Base-by-base conservation (phyloP, 805 yeast genomes). In the Tetrapisispora taiwanensis region DNA sequence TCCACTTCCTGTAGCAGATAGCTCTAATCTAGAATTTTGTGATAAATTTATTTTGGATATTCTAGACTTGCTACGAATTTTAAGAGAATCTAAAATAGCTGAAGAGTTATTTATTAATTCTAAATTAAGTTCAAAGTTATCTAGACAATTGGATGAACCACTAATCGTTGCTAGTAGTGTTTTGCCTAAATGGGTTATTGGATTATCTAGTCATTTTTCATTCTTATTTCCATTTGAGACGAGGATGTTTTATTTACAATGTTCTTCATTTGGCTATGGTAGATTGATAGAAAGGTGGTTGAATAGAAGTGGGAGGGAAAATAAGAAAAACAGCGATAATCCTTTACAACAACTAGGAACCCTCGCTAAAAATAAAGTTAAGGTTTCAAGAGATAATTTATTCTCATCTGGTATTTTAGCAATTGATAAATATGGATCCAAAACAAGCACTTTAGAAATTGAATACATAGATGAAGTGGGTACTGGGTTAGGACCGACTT, bases 401-500 rank as follows among this genome's bases (percentile, higher is more conserved):
- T 69, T 92, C 40, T 78, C 79, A 49, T 81, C 92, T 47, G 94
- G 95, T 0, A 62, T 84, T 41, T 85, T 85, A 54, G 83, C 89
- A 1, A 67, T 92, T 62, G 81, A 78, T 36, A 67, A 76, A 41
- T 82, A 86, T 59, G 95, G 92, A 0, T 66, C 84, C 0, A 73
- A 81, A n/a, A 88, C 95, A 1, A 82, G 87, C 26, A 69, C 84
- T 4, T 65, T 90, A 19, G 97, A 90, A 54, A 79, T 92, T 45
- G 95, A 89, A 59, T 90, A 84, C 55, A 78, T 73, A 49, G 88
- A 82, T 51, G 98, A 90, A 60, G 95, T 74, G 7, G 98, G 97
- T n/a, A 81, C 95, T 0, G 98, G 98, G 0, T 66, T 88, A 37
- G 98, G 98, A 0, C 98, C 98, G 3, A 90, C 98, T 0, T 69